Conservation (phyloP, 176 grass and related monocot species). For the Oryza officinalis region DNA sequence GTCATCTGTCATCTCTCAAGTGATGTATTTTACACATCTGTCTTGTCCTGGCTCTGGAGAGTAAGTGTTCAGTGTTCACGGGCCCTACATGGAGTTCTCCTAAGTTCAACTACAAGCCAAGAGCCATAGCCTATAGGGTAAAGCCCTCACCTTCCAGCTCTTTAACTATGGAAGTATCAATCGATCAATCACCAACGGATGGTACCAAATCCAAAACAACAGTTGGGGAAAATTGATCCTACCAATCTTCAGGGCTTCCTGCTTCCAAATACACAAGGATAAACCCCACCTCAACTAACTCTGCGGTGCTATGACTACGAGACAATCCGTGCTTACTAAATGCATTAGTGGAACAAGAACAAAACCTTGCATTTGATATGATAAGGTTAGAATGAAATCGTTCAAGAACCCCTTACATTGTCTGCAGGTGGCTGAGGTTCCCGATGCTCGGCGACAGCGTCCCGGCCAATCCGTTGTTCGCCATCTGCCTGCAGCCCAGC, state of each 20-base stretch:
- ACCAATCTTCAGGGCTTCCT: neutral
- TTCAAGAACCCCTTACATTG: constrained; percentile 56
- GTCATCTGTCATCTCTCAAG: neutral
- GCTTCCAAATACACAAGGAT: neutral
- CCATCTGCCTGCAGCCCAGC: constrained; percentile 85
- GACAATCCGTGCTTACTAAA: neutral
- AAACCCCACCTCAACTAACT: neutral
- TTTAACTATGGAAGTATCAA: neutral
- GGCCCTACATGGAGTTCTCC: neutral
- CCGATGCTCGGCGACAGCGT: constrained; percentile 77
- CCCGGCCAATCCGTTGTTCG: constrained; percentile 72
- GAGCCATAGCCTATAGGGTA: neutral
- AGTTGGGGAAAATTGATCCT: neutral
- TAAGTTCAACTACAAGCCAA: constrained; percentile 11
- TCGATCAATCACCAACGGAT: neutral
- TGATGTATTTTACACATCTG: neutral
- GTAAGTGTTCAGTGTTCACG: neutral
- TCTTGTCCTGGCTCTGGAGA: constrained; percentile 16
- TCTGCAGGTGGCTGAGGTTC: constrained; percentile 88
- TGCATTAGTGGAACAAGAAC: neutral
- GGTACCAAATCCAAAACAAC: neutral
- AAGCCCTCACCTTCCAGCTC: neutral
- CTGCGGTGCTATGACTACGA: neutral
- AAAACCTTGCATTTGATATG: neutral
- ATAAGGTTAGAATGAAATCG: neutral